Evolutionary conservation across 768 basidiomycete species (phyloP).

Genomic region (Pleurotus giganteus): DNA sequence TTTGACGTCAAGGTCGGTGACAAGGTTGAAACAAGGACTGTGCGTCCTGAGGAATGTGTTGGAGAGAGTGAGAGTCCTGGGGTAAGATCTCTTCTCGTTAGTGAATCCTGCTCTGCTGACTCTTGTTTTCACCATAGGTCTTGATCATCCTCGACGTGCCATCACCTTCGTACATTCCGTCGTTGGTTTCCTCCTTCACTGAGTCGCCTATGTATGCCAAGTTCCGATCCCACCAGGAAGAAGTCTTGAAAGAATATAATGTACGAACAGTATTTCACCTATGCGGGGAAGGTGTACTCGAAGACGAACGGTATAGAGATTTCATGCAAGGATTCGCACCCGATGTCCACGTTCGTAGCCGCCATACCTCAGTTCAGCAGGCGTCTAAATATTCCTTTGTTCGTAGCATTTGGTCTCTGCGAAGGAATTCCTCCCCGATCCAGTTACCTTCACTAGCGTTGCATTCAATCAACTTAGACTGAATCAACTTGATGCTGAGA

Average conservation of each 20-base stretch:
- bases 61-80: constrained; percentile 49
- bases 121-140: constrained; percentile 35
- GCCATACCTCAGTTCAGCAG: neutral
- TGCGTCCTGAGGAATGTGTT: constrained; percentile 60
- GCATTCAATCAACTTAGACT: constrained; percentile 73
- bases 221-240: constrained; percentile 42
- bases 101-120: too few relatives aligned
- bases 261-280: constrained; percentile 68
- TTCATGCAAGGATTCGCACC: constrained; percentile 73
- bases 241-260: constrained; percentile 38
- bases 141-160: constrained; percentile 75
- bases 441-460: constrained; percentile 71
- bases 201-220: constrained; percentile 44
- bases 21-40: constrained; percentile 38
- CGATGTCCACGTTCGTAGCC: constrained; percentile 53
- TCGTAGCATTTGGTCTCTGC: constrained; percentile 76
- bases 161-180: constrained; percentile 50
- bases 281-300: constrained; percentile 66
- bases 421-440: constrained; percentile 56
- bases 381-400: neutral
- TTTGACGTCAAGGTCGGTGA: constrained; percentile 48
- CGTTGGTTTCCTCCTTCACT: constrained; percentile 47
- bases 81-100: constrained; percentile 26
- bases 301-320: constrained; percentile 61
- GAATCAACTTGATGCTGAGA: constrained; percentile 62